Evolutionary conservation across 345 rosid species (phyloP).

Genomic region (Durio zibethinus): DNA sequence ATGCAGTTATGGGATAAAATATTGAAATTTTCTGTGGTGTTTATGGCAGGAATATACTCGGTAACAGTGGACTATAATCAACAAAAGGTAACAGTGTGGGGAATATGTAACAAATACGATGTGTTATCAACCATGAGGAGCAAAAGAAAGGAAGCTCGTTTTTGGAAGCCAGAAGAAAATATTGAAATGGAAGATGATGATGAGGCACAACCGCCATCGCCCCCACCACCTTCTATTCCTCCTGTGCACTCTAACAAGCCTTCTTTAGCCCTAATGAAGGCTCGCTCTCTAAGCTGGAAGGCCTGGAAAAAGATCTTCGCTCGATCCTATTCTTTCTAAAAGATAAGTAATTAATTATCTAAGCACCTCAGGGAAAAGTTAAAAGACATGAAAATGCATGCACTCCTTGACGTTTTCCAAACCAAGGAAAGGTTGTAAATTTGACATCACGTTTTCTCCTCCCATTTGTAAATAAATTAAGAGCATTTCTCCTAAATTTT

Average conservation of each 20-base stretch:
- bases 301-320: constrained; percentile 58
- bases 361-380: neutral
- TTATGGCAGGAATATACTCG: constrained; percentile 66
- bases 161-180: constrained; percentile 63
- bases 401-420: neutral
- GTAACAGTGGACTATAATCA: constrained; percentile 61
- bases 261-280: constrained; percentile 38
- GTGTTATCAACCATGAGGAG: constrained; percentile 54
- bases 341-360: too few species aligned
- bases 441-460: neutral
- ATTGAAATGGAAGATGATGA: constrained; percentile 26
- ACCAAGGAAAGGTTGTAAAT: neutral
- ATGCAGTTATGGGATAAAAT: neutral
- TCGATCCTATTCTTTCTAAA: constrained; percentile 61
- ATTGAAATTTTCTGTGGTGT: neutral
- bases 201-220: neutral
- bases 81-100: constrained; percentile 91
- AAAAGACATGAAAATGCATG: neutral
- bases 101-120: constrained; percentile 76
- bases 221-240: constrained; percentile 4
- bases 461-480: neutral
- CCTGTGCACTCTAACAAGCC: constrained; percentile 13
- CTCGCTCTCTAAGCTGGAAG: constrained; percentile 57
- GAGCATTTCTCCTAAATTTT: too few species aligned
- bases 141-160: constrained; percentile 79